phyloP scores from a whole-genome alignment of 306 rosid genomes.

The Cicer yamashitae region DNA sequence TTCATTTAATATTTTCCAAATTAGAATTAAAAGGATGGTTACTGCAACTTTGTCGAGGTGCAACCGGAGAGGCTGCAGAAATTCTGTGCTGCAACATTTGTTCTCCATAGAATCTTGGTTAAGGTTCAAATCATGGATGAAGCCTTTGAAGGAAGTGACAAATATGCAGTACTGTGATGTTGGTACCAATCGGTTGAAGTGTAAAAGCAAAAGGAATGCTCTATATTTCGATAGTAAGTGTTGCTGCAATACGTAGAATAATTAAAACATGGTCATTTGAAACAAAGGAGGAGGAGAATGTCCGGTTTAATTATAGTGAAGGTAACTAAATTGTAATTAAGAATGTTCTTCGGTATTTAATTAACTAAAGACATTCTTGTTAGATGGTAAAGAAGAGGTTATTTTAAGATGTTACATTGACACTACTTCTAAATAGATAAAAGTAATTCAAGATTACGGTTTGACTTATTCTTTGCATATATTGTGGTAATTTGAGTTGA shows the following conservation, averaged over 20 bases:
- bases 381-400: too few species aligned
- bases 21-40: background rate
- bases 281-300: background rate
- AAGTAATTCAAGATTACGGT: too few species aligned
- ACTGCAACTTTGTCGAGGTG: slow-evolving; percentile 7
- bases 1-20: slow-evolving; percentile 14
- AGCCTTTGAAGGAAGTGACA: slow-evolving; percentile 5
- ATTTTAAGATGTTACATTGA: too few species aligned
- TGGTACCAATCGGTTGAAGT: background rate
- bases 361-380: too few species aligned
- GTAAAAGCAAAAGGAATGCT: background rate
- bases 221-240: background rate
- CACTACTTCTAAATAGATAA: too few species aligned
- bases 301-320: too few species aligned
- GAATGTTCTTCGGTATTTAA: too few species aligned
- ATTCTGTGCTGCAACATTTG: background rate
- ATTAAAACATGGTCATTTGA: background rate
- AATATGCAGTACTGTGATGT: background rate
- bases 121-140: slow-evolving; percentile 27
- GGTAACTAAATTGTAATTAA: too few species aligned
- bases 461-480: too few species aligned
- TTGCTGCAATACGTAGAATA: background rate
- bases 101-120: background rate
- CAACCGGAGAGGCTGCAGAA: background rate
- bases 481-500: too few species aligned